These are phyloP conservation scores for Forsythia suspensa DNA, from an alignment of 257 asterid species.

Conservation along the genomic window DNA sequence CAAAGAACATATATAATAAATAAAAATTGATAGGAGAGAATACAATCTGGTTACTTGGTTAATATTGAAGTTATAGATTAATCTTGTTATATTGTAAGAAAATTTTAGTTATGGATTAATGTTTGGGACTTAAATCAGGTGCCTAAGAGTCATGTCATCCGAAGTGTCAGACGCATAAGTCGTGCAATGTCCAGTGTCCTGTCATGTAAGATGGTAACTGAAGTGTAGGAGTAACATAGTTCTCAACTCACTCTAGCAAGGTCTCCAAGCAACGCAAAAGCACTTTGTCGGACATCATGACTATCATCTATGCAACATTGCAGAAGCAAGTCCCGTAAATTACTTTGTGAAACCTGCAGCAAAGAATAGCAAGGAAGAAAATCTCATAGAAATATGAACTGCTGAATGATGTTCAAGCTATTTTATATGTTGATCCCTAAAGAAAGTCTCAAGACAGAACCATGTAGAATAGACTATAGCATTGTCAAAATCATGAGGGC, in stretches of 20 bases:
- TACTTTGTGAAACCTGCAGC: conserved; percentile 77
- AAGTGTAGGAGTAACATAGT: conserved; percentile 2
- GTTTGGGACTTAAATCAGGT: not conserved
- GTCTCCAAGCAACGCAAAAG: conserved; percentile 97
- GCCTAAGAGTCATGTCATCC: not conserved
- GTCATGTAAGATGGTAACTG: not conserved
- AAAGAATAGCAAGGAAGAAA: not conserved
- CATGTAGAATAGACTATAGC: conserved; percentile 6
- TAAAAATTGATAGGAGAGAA: not conserved
- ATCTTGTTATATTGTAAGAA: not conserved
- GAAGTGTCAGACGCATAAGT: not conserved
- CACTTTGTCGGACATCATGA: conserved; percentile 92
- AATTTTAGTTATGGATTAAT: not conserved
- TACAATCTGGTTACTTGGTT: not conserved
- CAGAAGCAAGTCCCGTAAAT: conserved; percentile 85
- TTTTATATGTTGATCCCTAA: not conserved
- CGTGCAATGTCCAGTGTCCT: not conserved
- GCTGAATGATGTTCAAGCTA: not conserved
- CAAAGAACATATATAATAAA: not conserved
- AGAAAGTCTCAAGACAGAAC: not conserved
- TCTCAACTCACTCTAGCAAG: conserved; percentile 80
- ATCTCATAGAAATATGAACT: not conserved
- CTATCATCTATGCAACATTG: conserved; percentile 97
- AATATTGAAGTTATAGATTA: not conserved
- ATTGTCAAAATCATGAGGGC: not conserved